These are phyloP conservation scores for Paecilomyces dactylethromorphus DNA, from an alignment of 2,329 filamentous ascomycete genomes.

Conservation along the genomic window DNA sequence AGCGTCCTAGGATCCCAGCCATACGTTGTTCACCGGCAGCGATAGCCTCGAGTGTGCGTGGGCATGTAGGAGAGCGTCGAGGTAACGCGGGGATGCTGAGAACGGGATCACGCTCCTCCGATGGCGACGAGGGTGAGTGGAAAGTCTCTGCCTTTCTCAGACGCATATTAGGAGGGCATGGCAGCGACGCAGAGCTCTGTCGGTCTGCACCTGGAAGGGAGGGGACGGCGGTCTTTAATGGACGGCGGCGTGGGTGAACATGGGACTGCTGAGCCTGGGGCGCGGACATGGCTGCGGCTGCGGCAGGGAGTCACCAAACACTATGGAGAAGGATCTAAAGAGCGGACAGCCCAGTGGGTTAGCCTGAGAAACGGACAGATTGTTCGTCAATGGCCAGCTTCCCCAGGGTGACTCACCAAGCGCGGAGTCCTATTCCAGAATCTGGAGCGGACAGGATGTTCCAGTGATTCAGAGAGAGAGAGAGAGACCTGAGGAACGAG, in stretches of 20 bases:
- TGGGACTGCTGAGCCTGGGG: conserved; percentile 16
- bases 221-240: conserved; percentile 23
- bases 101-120: conserved; percentile 35
- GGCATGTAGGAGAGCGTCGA: conserved; percentile 58
- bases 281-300: conserved; percentile 22
- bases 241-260: conserved; percentile 29
- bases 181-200: conserved; percentile 13
- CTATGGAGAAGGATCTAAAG: conserved; percentile 1
- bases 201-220: conserved; percentile 17
- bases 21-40: conserved; percentile 63
- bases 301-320: conserved; percentile 8
- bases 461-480: conserved; percentile 12
- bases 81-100: conserved; percentile 45
- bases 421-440: not conserved
- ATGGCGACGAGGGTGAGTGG: conserved; percentile 38
- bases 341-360: conserved; percentile 1
- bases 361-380: conserved; percentile 3
- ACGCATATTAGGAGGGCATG: conserved; percentile 39
- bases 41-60: conserved; percentile 56
- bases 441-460: conserved; percentile 2
- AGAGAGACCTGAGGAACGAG: conserved; percentile 14
- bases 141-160: conserved; percentile 67
- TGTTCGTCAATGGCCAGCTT: conserved; percentile 6
- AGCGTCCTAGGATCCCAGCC: conserved; percentile 57
- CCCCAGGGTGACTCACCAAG: conserved; percentile 12